Evolutionary conservation across 169 alveolate species (phyloP).

Genomic region (Cryptosporidium canis): DNA sequence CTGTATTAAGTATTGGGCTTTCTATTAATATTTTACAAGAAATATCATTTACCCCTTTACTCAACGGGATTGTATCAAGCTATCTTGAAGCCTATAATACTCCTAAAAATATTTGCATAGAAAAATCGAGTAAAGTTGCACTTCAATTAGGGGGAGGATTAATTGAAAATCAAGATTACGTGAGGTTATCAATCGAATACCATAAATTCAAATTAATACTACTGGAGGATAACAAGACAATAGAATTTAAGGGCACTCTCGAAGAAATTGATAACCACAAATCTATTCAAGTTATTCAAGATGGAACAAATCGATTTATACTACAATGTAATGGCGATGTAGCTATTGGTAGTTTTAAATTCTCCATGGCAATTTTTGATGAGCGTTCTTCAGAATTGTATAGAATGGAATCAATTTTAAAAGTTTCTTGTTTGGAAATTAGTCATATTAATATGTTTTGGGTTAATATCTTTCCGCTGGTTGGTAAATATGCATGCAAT

Average conservation of each 20-base stretch:
- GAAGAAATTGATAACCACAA: not conserved
- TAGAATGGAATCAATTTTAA: not conserved
- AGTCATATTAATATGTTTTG: slow-evolving; percentile 43
- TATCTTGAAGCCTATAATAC: not conserved
- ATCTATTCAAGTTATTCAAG: slow-evolving; percentile 6
- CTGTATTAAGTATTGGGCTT: not conserved
- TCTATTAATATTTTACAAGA: slow-evolving; percentile 11
- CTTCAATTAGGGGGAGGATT: slow-evolving; percentile 20
- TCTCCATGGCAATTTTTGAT: not conserved
- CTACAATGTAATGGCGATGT: slow-evolving; percentile 7
- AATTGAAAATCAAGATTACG: not conserved
- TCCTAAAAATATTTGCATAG: slow-evolving; percentile 1
- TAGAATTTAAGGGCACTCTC: not conserved
- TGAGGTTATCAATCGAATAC: not conserved
- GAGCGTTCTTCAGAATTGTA: not conserved
- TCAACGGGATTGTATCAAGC: not conserved
- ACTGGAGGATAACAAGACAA: not conserved
- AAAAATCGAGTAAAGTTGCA: not conserved
- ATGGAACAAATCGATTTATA: not conserved
- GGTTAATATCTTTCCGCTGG: not conserved
- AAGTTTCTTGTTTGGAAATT: slow-evolving; percentile 1
- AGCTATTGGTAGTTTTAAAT: not conserved
- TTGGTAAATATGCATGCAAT: slow-evolving; percentile 54
- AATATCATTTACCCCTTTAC: slow-evolving; percentile 1
- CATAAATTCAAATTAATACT: not conserved